A percentile compares a stretch with the other conserved stretches of the same genome.
Evolutionary conservation across 2,329 filamentous ascomycete genomes (phyloP).

Genomic region (Trichoderma citrinoviride): DNA sequence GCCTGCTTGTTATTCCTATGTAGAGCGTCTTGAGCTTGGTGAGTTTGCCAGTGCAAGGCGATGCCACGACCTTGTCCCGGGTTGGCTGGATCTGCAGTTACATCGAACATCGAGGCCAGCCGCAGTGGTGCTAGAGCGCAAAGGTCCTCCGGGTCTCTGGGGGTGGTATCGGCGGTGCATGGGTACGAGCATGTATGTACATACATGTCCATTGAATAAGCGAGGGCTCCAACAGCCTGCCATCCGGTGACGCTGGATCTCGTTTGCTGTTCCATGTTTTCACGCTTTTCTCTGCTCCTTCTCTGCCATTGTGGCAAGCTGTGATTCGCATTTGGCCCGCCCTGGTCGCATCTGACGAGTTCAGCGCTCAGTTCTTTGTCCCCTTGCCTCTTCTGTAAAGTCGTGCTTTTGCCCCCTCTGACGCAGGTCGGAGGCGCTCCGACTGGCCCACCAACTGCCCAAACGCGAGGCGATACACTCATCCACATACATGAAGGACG

Average conservation of each 20-base stretch:
- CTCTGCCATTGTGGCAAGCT: slow-evolving; percentile 11
- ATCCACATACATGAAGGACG: neutral
- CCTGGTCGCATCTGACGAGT: slow-evolving; percentile 4
- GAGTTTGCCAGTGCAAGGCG: neutral
- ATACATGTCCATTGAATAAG: neutral
- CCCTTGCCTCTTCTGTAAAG: slow-evolving; percentile 3
- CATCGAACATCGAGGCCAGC: neutral
- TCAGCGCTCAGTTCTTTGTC: neutral
- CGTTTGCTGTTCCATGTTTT: neutral
- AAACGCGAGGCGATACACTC: neutral
- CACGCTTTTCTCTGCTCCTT: neutral
- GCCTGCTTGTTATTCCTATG: neutral
- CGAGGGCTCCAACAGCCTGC: slow-evolving; percentile 7
- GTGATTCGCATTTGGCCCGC: slow-evolving; percentile 8
- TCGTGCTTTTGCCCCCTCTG: neutral
- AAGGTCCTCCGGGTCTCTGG: too few relatives aligned
- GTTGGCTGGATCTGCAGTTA: slow-evolving; percentile 15
- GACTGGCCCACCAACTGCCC: neutral
- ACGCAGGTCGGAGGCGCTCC: slow-evolving; percentile 9
- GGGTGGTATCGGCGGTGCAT: slow-evolving; percentile 7
- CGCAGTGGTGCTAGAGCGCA: neutral
- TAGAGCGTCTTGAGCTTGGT: too few relatives aligned
- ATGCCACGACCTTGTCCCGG: slow-evolving; percentile 10
- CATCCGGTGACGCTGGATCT: neutral
- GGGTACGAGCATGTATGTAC: neutral